Conservation (phyloP, 371 early-diverging fungal genomes). For the Dinochytrium kinnereticum region DNA sequence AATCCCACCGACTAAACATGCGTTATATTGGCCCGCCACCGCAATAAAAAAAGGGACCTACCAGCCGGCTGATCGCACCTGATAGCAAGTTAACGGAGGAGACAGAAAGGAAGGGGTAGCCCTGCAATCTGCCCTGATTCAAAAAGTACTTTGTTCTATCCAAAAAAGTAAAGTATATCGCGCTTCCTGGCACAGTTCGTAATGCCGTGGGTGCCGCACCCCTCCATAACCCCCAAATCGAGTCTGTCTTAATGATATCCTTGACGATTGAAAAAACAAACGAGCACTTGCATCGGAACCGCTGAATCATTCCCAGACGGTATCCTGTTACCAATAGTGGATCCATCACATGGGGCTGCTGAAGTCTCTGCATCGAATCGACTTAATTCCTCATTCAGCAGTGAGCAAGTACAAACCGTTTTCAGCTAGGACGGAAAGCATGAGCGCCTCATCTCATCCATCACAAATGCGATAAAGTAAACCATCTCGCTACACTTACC, state of each 20-base stretch:
- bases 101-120: not conserved
- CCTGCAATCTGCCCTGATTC: not conserved
- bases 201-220: slow-evolving; percentile 76
- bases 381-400: slow-evolving; percentile 16
- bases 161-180: slow-evolving; percentile 75
- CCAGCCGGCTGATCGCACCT: not conserved
- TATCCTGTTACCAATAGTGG: not conserved
- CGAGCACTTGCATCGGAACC: slow-evolving; percentile 16
- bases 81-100: not conserved
- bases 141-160: slow-evolving; percentile 47
- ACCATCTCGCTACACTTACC: slow-evolving; percentile 71
- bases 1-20: slow-evolving; percentile 70
- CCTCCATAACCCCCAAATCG: slow-evolving; percentile 71
- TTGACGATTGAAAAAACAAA: slow-evolving; percentile 19
- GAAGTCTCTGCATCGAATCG: slow-evolving; percentile 37
- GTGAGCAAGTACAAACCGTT: slow-evolving; percentile 23
- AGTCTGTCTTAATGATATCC: slow-evolving; percentile 41
- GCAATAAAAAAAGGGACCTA: not conserved
- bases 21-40: not conserved
- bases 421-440: too few species aligned
- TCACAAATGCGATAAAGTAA: not conserved
- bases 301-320: not conserved
- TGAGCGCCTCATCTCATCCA: not conserved
- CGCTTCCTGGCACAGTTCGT: slow-evolving; percentile 87
- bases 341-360: slow-evolving; percentile 32